A percentile compares a stretch with the other conserved stretches of the same genome.
Conservation (phyloP, 2,329 filamentous ascomycete species). For the Ceratocystis ficicola region DNA sequence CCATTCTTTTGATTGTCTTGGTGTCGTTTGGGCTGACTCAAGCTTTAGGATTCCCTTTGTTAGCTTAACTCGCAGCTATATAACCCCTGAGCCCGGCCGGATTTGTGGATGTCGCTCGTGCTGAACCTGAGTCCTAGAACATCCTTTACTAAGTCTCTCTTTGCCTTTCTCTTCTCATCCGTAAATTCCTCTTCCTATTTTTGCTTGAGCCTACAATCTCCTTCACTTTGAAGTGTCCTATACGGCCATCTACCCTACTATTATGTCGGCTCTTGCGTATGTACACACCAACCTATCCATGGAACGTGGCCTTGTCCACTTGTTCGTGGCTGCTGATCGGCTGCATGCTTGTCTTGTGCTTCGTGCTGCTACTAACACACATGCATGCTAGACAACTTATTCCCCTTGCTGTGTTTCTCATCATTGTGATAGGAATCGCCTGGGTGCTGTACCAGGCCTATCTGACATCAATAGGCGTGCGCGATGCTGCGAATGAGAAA, state of each 20-base stretch:
- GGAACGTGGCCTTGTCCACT: neutral
- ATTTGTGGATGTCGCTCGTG: neutral
- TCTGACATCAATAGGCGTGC: constrained; percentile 53
- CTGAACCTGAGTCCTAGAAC: neutral
- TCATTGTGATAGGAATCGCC: constrained; percentile 43
- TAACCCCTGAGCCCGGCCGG: neutral
- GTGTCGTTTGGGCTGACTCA: neutral
- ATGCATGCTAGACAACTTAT: constrained; percentile 42
- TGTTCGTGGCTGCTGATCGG: neutral
- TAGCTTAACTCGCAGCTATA: neutral
- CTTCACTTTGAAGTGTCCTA: too few species aligned
- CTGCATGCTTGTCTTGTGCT: neutral
- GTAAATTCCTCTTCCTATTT: neutral
- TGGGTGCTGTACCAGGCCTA: constrained; percentile 65
- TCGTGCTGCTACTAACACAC: neutral
- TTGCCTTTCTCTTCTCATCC: neutral
- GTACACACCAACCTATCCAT: neutral
- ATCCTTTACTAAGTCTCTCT: neutral
- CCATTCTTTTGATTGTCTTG: neutral
- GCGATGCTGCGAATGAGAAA: constrained; percentile 50
- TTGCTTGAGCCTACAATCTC: neutral
- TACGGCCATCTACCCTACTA: neutral
- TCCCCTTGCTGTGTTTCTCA: constrained; percentile 53
- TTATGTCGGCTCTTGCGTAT: constrained; percentile 1
- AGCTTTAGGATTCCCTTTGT: constrained; percentile 6